phyloP scores from a whole-genome alignment of 345 rosid species.

The Acer negundo region DNA sequence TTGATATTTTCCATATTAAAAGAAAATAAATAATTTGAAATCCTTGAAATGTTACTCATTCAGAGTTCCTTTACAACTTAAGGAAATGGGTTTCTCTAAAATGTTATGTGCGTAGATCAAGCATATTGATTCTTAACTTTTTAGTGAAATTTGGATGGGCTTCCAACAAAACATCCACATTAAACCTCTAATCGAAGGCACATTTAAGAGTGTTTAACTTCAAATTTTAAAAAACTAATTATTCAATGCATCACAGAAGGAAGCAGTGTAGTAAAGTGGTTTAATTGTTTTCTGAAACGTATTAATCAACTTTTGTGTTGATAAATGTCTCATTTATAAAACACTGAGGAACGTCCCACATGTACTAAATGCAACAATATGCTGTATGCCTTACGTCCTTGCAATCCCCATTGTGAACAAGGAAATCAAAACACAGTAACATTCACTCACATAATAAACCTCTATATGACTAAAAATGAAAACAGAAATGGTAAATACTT shows the following conservation, averaged over 20 bases:
- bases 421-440: background rate
- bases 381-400: background rate
- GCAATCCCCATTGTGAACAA: background rate
- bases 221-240: background rate
- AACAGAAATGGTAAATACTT: constrained; percentile 31
- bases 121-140: background rate
- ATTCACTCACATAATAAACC: background rate
- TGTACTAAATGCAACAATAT: background rate
- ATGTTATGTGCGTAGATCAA: background rate
- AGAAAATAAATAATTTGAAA: background rate
- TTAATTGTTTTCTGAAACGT: background rate
- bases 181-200: background rate
- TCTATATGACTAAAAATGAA: constrained; percentile 9
- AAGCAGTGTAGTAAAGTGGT: background rate
- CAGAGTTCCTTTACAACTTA: background rate
- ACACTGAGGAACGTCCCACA: background rate
- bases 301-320: background rate
- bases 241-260: background rate
- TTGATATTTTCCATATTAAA: background rate
- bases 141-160: background rate
- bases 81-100: background rate
- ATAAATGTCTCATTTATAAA: background rate
- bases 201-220: background rate
- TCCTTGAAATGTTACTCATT: background rate
- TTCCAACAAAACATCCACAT: background rate